These are phyloP conservation scores for Aspergillus tubingensis DNA, from an alignment of 2,329 filamentous ascomycete genomes.

Conservation along the genomic window DNA sequence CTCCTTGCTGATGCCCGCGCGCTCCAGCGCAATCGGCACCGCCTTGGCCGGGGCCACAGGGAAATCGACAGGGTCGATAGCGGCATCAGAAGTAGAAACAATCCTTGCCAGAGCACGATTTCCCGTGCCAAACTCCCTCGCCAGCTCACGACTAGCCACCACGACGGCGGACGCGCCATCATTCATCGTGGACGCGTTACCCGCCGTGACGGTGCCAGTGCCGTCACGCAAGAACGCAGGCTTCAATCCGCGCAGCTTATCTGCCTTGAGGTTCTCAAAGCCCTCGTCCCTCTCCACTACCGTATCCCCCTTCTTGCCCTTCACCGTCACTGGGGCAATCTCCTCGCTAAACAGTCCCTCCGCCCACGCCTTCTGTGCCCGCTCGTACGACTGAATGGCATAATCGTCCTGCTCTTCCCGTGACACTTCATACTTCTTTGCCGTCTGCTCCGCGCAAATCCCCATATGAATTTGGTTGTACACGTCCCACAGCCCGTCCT, in stretches of 20 bases:
- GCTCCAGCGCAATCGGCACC: slow-evolving; percentile 82
- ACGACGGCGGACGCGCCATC: slow-evolving; percentile 92
- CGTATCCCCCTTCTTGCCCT: slow-evolving; percentile 78
- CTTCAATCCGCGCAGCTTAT: slow-evolving; percentile 83
- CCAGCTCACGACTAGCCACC: slow-evolving; percentile 76
- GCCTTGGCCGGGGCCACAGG: slow-evolving; percentile 89
- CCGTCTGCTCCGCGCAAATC: slow-evolving; percentile 91
- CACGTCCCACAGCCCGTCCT: slow-evolving; percentile 93
- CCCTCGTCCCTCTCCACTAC: slow-evolving; percentile 84
- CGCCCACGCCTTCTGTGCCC: slow-evolving; percentile 88
- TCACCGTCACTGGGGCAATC: slow-evolving; percentile 83
- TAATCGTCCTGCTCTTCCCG: slow-evolving; percentile 89
- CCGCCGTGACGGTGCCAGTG: slow-evolving; percentile 87
- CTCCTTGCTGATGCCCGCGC: slow-evolving; percentile 86
- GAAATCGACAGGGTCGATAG: slow-evolving; percentile 89
- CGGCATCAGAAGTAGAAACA: slow-evolving; percentile 82
- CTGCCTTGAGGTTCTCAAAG: slow-evolving; percentile 80
- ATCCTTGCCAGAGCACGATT: slow-evolving; percentile 87
- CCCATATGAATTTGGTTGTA: slow-evolving; percentile 99
- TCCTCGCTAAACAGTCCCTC: slow-evolving; percentile 82
- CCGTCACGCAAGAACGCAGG: slow-evolving; percentile 87
- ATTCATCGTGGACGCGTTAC: slow-evolving; percentile 91
- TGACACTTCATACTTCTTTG: slow-evolving; percentile 79
- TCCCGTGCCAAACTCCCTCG: slow-evolving; percentile 73
- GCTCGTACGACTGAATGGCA: slow-evolving; percentile 83